phyloP scores from a whole-genome alignment of 352 stramenopile species.

The Phytophthora fragariae region DNA sequence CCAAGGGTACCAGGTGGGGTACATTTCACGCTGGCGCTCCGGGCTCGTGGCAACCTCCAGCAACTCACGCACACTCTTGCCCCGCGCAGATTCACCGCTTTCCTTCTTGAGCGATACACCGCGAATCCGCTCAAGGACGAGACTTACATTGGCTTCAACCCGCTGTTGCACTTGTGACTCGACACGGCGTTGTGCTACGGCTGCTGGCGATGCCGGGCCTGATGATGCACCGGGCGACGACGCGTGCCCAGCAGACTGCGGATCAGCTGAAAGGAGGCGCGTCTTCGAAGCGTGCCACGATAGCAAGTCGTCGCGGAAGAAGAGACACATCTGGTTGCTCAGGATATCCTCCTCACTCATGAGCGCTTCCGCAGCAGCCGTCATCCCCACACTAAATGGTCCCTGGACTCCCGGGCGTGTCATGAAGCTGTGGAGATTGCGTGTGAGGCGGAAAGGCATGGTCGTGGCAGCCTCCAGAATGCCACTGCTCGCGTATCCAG shows the following conservation, averaged over 20 bases:
- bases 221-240: conserved; percentile 31
- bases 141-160: conserved; percentile 86
- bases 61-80: conserved; percentile 82
- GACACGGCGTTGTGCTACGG: conserved; percentile 58
- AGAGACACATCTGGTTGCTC: conserved; percentile 88
- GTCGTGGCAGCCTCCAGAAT: conserved; percentile 81
- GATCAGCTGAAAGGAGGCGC: conserved; percentile 47
- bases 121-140: conserved; percentile 83
- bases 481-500: conserved; percentile 82
- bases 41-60: conserved; percentile 84
- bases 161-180: conserved; percentile 86
- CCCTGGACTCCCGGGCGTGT: conserved; percentile 86
- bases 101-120: conserved; percentile 85
- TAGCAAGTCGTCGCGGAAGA: conserved; percentile 90
- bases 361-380: conserved; percentile 80
- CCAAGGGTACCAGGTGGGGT: conserved; percentile 90
- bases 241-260: conserved; percentile 33
- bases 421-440: conserved; percentile 91
- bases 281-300: conserved; percentile 91
- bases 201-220: conserved; percentile 37
- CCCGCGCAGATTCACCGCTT: conserved; percentile 56
- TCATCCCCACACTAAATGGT: conserved; percentile 87
- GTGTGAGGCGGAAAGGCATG: conserved; percentile 92
- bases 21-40: conserved; percentile 87
- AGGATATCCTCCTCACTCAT: conserved; percentile 87